These are phyloP conservation scores for Coemansia sp. DNA, from an alignment of 192 early-diverging fungal genomes.

Conservation along the genomic window DNA sequence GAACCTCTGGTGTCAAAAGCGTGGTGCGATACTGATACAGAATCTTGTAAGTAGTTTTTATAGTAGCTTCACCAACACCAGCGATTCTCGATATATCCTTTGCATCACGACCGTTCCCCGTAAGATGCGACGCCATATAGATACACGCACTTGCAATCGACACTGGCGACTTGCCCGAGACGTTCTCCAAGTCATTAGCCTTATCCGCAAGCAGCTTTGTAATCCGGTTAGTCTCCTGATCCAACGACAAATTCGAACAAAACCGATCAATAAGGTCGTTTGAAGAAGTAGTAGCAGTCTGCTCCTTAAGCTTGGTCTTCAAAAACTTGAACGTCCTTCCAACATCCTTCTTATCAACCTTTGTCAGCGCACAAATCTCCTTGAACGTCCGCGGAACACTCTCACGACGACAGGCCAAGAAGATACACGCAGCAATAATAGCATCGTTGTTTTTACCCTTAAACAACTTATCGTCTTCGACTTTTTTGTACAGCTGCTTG, in stretches of 20 bases:
- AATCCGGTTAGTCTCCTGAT: constrained; percentile 67
- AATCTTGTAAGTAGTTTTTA: constrained; percentile 82
- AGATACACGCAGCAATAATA: constrained; percentile 91
- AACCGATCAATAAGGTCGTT: constrained; percentile 81
- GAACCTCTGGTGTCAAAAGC: constrained; percentile 54
- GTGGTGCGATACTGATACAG: constrained; percentile 62
- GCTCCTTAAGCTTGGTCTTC: constrained; percentile 58
- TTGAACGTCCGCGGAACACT: constrained; percentile 86
- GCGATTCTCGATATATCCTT: constrained; percentile 81
- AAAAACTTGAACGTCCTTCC: constrained; percentile 69
- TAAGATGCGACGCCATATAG: constrained; percentile 81
- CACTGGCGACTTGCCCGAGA: constrained; percentile 93
- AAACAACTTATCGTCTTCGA: constrained; percentile 83
- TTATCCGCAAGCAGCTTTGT: constrained; percentile 71
- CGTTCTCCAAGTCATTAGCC: constrained; percentile 78
- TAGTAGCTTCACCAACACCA: constrained; percentile 91
- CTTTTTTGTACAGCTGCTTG: constrained; percentile 90
- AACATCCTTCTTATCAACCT: constrained; percentile 93
- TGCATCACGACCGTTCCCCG: constrained; percentile 65
- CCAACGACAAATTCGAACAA: constrained; percentile 75
- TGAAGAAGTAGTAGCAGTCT: constrained; percentile 66
- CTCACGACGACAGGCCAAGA: constrained; percentile 87
- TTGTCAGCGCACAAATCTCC: constrained; percentile 88
- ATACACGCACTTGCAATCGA: constrained; percentile 92
- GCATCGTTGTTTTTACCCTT: constrained; percentile 82